Evolutionary conservation across 176 grass and related monocot genomes (phyloP), one percentile per base, ranked within the genome.

Genomic region (Aegilops speltoides): DNA sequence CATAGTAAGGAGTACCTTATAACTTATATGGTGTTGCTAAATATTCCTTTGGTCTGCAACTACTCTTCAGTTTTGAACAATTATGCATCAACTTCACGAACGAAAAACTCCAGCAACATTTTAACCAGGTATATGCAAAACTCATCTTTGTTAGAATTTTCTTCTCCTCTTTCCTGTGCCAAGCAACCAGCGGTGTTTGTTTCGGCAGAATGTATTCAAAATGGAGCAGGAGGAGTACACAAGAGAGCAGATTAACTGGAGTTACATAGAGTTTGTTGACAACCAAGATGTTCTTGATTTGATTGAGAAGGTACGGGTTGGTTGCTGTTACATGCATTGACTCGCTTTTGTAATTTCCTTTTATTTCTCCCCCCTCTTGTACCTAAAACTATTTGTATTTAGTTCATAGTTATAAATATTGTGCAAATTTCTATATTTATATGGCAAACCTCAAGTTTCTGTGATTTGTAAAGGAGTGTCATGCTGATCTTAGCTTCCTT

Each of bases 11-110:
- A 73, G 68, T 45, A 65, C 9, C 40, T 65, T 78, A 26, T 65
- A 19, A 54, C 6, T 54, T 54, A 54, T 54, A 40, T 82, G 37
- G 28, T 32, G 43, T 68, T 68, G 33, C 68, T 91, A 78, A 84
- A 40, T 88, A 50, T 73, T 20, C 48, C 87, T 70, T 79, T 22
- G 50, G 12, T 89, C 8, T 89, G 19, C 10, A 41, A 79, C 77
- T 65, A 66, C 81, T 23, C 71, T 77, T 88, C 91, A 98, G 95
- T 91, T 98, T 98, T 84, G 95, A 98, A 80, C 95, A 98, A 90
- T 81, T 98, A 23, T 98, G 95, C 86, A 98, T 98, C 86, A 98
- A 98, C 90, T 94, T 95, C 73, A 98, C 95, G 29, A 98, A 98
- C 81, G 95, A 98, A 92, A 98, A 98, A 79, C 91, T 98, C 63